These are phyloP conservation scores for Phytophthora multivora DNA, from an alignment of 352 stramenopile species.

Conservation along the genomic window DNA sequence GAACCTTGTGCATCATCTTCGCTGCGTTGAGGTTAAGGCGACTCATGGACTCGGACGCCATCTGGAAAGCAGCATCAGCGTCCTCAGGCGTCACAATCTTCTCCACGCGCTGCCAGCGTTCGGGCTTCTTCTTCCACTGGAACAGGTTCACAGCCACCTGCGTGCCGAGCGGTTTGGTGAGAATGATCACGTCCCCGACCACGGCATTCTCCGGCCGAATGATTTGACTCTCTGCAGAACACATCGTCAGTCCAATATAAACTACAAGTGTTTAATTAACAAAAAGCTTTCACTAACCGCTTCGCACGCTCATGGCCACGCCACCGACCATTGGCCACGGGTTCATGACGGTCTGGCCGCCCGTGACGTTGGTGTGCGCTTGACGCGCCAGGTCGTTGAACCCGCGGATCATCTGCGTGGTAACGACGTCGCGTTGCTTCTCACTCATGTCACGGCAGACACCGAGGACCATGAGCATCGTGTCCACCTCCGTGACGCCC, in stretches of 20 bases:
- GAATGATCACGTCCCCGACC: slow-evolving; percentile 90
- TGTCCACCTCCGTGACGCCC: slow-evolving; percentile 94
- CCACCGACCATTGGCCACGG: slow-evolving; percentile 96
- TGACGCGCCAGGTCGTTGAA: slow-evolving; percentile 92
- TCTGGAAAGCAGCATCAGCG: slow-evolving; percentile 90
- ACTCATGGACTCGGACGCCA: slow-evolving; percentile 93
- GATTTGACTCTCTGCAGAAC: slow-evolving; percentile 66
- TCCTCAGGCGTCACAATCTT: slow-evolving; percentile 64
- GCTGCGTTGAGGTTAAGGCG: slow-evolving; percentile 92
- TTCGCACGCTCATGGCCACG: slow-evolving; percentile 90
- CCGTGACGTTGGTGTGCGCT: slow-evolving; percentile 91
- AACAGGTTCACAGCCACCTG: slow-evolving; percentile 94
- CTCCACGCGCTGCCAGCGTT: slow-evolving; percentile 81
- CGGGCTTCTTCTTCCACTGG: slow-evolving; percentile 89
- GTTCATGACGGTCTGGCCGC: slow-evolving; percentile 96
- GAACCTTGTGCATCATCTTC: slow-evolving; percentile 89
- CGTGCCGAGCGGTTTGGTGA: slow-evolving; percentile 95
- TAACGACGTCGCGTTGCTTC: slow-evolving; percentile 92
- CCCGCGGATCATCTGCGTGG: slow-evolving; percentile 93
- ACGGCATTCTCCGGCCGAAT: slow-evolving; percentile 91
- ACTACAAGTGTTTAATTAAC: background rate
- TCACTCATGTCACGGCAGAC: slow-evolving; percentile 93
- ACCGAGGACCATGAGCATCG: slow-evolving; percentile 95
- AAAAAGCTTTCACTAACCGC: slow-evolving; percentile 43
- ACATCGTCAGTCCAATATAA: background rate